Conservation (phyloP, 306 rosid genomes). For the Comarum palustre region DNA sequence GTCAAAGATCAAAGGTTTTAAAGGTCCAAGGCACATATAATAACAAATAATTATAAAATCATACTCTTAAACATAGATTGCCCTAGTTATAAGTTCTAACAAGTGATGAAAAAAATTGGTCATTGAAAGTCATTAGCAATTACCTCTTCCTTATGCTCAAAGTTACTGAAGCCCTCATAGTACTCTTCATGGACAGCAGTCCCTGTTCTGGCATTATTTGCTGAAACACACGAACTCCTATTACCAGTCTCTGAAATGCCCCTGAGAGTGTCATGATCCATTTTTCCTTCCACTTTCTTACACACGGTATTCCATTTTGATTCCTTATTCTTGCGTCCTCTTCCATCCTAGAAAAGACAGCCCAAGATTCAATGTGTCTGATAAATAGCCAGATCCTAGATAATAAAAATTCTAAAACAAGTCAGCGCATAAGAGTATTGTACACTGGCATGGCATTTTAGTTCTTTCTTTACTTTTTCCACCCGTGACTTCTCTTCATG, state of each 20-base stretch:
- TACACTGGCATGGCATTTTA: constrained; percentile 46
- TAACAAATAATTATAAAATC: neutral
- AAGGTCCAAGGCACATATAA: neutral
- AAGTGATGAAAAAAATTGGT: constrained; percentile 9
- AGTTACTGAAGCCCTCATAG: constrained; percentile 22
- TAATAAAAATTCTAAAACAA: constrained; percentile 11
- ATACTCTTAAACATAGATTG: neutral
- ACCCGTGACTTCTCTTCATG: constrained; percentile 43
- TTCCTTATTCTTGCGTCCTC: constrained; percentile 38
- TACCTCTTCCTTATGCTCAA: constrained; percentile 47
- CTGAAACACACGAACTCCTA: constrained; percentile 24
- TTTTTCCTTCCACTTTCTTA: constrained; percentile 30
- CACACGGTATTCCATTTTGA: constrained; percentile 32
- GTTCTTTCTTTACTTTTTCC: constrained; percentile 50
- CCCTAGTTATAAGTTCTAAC: neutral
- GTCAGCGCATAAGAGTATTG: constrained; percentile 18
- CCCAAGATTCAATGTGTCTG: constrained; percentile 16
- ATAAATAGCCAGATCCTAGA: constrained; percentile 11
- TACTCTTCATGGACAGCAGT: constrained; percentile 23
- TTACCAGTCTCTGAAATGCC: constrained; percentile 38
- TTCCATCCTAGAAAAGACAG: constrained; percentile 54
- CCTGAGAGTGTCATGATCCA: constrained; percentile 21
- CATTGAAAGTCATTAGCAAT: constrained; percentile 10
- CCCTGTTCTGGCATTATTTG: constrained; percentile 33
- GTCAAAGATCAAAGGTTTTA: neutral